Percentiles rank a stretch among this genome's conserved stretches.
Evolutionary conservation across 2,329 filamentous ascomycete genomes (phyloP).

Genomic region (Fusarium sp.): DNA sequence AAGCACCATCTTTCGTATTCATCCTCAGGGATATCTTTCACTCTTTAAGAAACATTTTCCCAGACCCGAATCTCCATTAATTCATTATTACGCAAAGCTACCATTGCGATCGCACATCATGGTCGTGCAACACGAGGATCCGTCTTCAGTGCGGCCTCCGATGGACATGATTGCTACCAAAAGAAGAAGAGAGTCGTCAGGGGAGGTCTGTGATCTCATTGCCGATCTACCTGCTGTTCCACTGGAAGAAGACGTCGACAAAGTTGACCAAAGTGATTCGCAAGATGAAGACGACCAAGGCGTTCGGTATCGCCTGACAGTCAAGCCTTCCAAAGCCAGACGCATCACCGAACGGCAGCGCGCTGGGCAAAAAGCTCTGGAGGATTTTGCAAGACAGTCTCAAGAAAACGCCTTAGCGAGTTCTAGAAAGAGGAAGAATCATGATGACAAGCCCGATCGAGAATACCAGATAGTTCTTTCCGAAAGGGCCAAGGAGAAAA

Average conservation of each 20-base stretch:
- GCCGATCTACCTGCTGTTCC: not conserved
- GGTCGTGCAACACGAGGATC: too few relatives aligned
- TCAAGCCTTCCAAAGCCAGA: constrained; percentile 49
- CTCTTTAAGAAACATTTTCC: too few relatives aligned
- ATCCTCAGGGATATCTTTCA: not conserved
- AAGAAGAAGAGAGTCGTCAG: not conserved
- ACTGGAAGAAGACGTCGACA: not conserved
- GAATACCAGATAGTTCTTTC: constrained; percentile 95
- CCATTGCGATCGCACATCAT: not conserved
- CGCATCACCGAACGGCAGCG: constrained; percentile 61
- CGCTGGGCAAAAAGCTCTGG: constrained; percentile 62
- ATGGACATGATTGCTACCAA: not conserved
- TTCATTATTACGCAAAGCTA: not conserved
- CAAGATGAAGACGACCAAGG: constrained; percentile 48
- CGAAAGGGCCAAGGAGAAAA: constrained; percentile 83
- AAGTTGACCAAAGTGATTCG: constrained; percentile 27
- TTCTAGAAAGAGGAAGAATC: constrained; percentile 38
- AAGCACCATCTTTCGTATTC: not conserved
- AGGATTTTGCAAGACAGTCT: constrained; percentile 55
- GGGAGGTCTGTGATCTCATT: not conserved
- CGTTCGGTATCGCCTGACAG: constrained; percentile 44
- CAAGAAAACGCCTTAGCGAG: constrained; percentile 51
- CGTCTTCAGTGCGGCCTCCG: too few relatives aligned
- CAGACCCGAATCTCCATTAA: not conserved
- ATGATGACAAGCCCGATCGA: constrained; percentile 48